Conservation (phyloP, 2,329 filamentous ascomycete species). For the Hymenoscyphus fraxineus region DNA sequence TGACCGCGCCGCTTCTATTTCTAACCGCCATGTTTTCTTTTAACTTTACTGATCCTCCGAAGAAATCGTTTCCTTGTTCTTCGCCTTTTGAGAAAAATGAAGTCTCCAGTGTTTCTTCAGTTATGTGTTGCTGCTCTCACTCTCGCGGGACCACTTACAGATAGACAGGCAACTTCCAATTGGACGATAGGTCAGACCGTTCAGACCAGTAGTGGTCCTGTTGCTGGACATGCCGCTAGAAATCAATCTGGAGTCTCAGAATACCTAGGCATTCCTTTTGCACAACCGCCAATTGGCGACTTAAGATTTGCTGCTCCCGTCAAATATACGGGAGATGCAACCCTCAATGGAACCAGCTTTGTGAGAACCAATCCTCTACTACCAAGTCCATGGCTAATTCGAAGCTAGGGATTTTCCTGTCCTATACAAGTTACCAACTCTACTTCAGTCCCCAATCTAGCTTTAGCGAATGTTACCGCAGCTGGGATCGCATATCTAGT, state of each 20-base stretch:
- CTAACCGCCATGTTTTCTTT: not conserved
- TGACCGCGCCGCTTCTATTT: not conserved
- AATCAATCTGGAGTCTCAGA: constrained; percentile 23
- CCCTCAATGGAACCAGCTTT: constrained; percentile 17
- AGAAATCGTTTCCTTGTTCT: not conserved
- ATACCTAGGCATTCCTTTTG: constrained; percentile 41
- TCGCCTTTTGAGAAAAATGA: not conserved
- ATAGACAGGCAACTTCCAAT: constrained; percentile 5
- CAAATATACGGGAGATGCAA: constrained; percentile 13
- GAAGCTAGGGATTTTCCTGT: constrained; percentile 23
- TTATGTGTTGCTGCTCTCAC: not conserved
- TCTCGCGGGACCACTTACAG: not conserved
- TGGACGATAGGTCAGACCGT: constrained; percentile 17
- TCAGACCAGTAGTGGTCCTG: constrained; percentile 22
- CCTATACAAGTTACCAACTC: constrained; percentile 11
- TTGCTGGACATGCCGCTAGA: constrained; percentile 22
- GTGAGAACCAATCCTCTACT: constrained; percentile 8
- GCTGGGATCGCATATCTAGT: constrained; percentile 17
- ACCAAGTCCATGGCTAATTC: constrained; percentile 14
- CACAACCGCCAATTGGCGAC: constrained; percentile 36
- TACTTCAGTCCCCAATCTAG: constrained; percentile 5
- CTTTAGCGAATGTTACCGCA: constrained; percentile 25
- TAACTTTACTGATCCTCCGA: not conserved
- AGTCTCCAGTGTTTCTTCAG: not conserved
- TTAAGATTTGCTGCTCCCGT: constrained; percentile 37